These are phyloP conservation scores for Glutinoglossum americanum DNA, from an alignment of 495 filamentous ascomycete genomes.

Conservation along the genomic window DNA sequence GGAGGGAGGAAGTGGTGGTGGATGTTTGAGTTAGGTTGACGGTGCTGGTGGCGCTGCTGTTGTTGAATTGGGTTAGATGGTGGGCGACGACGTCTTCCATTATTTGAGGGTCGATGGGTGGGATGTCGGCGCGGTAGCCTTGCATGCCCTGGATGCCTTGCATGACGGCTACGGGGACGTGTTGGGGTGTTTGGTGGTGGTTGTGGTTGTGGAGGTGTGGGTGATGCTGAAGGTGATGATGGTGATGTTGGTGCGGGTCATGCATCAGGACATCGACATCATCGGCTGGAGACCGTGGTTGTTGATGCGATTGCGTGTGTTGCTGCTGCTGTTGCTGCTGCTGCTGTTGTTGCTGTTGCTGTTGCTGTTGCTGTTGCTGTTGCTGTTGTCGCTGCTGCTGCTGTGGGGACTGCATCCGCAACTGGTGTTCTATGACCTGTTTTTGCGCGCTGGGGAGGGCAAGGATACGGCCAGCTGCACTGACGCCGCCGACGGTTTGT, in stretches of 20 bases:
- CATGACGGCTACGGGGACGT: constrained; percentile 4
- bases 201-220: background rate
- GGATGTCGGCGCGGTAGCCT: constrained; percentile 7
- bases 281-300: background rate
- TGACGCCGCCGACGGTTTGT: background rate
- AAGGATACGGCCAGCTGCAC: background rate
- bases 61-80: background rate
- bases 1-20: too few relatives aligned
- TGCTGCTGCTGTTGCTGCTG: background rate
- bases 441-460: background rate
- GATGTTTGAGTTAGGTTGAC: too few relatives aligned
- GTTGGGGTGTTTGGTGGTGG: constrained; percentile 1
- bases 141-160: constrained; percentile 14
- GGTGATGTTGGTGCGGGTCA: constrained; percentile 8
- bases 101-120: constrained; percentile 4
- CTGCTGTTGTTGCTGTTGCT: background rate
- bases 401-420: background rate
- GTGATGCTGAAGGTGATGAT: background rate
- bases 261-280: constrained; percentile 8
- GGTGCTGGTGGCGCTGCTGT: background rate
- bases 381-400: background rate
- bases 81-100: constrained; percentile 9
- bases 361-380: background rate
- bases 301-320: background rate
- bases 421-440: background rate